Base-by-base conservation (phyloP, 2,329 filamentous ascomycete species). In the Cercospora janseana region DNA sequence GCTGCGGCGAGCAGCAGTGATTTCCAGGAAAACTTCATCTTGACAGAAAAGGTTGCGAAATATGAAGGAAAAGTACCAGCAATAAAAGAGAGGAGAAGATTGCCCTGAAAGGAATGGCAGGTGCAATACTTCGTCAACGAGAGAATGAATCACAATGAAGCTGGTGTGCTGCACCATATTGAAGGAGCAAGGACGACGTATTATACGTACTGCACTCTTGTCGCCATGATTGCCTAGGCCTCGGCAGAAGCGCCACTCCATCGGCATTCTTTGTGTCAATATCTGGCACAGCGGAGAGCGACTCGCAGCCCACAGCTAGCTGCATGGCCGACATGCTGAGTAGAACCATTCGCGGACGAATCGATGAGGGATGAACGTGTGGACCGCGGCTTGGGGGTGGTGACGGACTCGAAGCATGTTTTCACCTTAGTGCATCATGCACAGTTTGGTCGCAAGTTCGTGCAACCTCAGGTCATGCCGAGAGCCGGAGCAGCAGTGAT, bases 101-200 rank as follows among this genome's bases (percentile, higher is more conserved):
- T 31, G 44, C 44, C 23, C 44, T 38, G 44, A 47, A 47, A 47
- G 23, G 44, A 47, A 26, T 38, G 44, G 32, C 44, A 47, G 44
- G 16, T 18, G 18, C 44, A 47, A 37, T 40, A 47, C 44, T 38
- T 47, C 32, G 44, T 20, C 31, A 24, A 24, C 21, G 40, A 46
- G 18, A 26, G 40, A 37, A 28, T 29, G 26, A 29, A 13, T 24
- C 13, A 26, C 32, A 27, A 15, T 13, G 3, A 18, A 29, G 13
- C 15, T 18, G 16, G 21, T 38, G 16, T 8, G 23, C 21, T 44
- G 26, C 16, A 47, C 15, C 15, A 40, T 23, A 10, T 15, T 15
- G n/a, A 10, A 31, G 16, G 24, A n/a, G n/a, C n/a, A n/a, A 28
- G 21, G 24, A 38, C 32, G 26, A 26, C 23, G 44, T 47, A 20